Conservation (phyloP, 345 rosid genomes). For the Linum lewisii region DNA sequence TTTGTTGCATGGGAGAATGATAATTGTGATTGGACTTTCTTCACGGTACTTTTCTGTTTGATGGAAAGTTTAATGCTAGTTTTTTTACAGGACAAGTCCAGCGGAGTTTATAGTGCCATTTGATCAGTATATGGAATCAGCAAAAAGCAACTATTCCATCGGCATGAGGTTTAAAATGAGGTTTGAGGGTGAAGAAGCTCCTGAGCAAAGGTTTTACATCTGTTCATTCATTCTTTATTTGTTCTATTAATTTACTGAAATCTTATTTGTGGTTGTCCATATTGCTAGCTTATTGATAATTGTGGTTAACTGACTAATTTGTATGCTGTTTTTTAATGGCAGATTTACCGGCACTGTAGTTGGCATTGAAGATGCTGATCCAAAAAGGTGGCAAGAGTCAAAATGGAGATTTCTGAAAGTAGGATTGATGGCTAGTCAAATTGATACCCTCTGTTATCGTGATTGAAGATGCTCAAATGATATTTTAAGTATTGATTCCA, state of each 20-base stretch:
- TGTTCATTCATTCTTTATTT: neutral
- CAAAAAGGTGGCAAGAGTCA: conserved; percentile 51
- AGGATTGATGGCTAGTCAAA: neutral
- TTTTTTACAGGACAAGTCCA: conserved; percentile 60
- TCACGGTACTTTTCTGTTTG: too few relatives aligned
- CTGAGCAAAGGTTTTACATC: conserved; percentile 56
- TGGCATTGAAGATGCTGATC: conserved; percentile 59
- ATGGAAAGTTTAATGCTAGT: too few relatives aligned
- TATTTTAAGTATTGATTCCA: conserved; percentile 13
- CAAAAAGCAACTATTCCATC: conserved; percentile 51
- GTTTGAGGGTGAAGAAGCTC: conserved; percentile 90
- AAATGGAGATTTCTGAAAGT: conserved; percentile 90
- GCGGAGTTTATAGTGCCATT: conserved; percentile 78
- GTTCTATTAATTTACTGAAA: neutral
- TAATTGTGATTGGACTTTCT: too few relatives aligned
- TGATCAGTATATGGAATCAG: conserved; percentile 63
- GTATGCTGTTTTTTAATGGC: conserved; percentile 10
- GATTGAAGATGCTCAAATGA: conserved; percentile 7
- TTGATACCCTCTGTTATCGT: neutral
- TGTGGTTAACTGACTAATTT: neutral
- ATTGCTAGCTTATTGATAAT: neutral
- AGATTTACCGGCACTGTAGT: conserved; percentile 80
- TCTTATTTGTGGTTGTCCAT: too few relatives aligned
- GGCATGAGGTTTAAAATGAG: conserved; percentile 94
- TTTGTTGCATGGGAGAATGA: too few relatives aligned